Conservation (phyloP, 257 asterid species). For the Haberlea rhodopensis region DNA sequence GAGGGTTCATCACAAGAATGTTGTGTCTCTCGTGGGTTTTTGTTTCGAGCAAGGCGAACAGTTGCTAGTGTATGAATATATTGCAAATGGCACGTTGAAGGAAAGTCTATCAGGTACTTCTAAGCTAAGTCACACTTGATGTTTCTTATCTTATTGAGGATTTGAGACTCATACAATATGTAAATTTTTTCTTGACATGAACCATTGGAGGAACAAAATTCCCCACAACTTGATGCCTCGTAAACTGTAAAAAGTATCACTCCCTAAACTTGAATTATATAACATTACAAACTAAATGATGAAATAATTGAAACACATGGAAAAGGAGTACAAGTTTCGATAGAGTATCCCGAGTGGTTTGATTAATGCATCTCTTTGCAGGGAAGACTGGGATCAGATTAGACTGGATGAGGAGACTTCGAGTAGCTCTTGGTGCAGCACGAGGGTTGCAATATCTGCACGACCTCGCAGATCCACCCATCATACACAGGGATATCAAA, state of each 20-base stretch:
- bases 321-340: too few relatives aligned
- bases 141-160: neutral
- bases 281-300: too few relatives aligned
- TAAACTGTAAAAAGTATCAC: too few relatives aligned
- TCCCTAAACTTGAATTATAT: too few relatives aligned
- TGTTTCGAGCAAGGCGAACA: slow-evolving; percentile 81
- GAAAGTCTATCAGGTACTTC: slow-evolving; percentile 74
- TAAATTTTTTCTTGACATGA: too few relatives aligned
- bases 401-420: slow-evolving; percentile 85
- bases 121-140: neutral
- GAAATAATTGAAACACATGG: too few relatives aligned
- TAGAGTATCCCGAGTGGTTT: neutral
- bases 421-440: slow-evolving; percentile 81
- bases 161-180: too few relatives aligned
- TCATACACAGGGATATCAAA: slow-evolving; percentile 90
- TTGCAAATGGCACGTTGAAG: slow-evolving; percentile 76
- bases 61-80: slow-evolving; percentile 75
- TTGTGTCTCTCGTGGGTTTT: slow-evolving; percentile 72
- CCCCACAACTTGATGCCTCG: too few relatives aligned
- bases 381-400: slow-evolving; percentile 74
- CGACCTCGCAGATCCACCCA: slow-evolving; percentile 84
- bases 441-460: slow-evolving; percentile 86
- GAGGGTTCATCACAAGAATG: slow-evolving; percentile 90
- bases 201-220: too few relatives aligned
- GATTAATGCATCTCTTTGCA: slow-evolving; percentile 20